These are phyloP conservation scores for Teratosphaeria nubilosa DNA, from an alignment of 2,329 filamentous ascomycete genomes.

Conservation along the genomic window DNA sequence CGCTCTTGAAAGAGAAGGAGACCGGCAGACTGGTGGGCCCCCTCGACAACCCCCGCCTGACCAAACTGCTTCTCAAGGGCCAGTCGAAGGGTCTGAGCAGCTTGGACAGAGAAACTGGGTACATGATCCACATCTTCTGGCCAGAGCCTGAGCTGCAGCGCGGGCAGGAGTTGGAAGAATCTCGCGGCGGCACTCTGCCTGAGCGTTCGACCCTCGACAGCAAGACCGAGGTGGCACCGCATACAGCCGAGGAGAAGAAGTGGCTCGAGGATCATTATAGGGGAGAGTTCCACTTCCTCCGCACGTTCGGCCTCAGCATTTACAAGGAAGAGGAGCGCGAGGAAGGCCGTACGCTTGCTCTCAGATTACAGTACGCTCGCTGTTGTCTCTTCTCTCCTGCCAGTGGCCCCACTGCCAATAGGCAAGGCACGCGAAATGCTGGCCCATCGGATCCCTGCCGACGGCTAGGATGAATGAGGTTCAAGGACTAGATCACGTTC, in stretches of 20 bases:
- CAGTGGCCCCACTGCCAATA: neutral
- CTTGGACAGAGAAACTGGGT: neutral
- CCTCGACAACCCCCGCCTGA: neutral
- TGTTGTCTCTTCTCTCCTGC: neutral
- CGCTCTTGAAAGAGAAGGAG: neutral
- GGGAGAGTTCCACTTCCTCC: slow-evolving; percentile 28
- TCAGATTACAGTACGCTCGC: too few relatives aligned
- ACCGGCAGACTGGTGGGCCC: neutral
- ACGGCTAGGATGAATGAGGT: neutral
- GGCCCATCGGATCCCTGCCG: neutral
- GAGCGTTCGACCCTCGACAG: neutral
- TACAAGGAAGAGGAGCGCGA: slow-evolving; percentile 30
- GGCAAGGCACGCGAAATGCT: neutral
- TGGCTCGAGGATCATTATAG: slow-evolving; percentile 28
- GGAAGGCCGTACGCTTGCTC: slow-evolving; percentile 25
- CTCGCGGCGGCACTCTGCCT: neutral
- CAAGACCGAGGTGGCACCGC: neutral
- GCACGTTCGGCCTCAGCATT: slow-evolving; percentile 23
- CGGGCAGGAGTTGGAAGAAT: neutral
- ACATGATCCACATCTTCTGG: neutral
- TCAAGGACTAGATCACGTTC: neutral
- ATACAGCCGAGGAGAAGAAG: slow-evolving; percentile 21
- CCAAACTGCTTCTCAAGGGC: neutral
- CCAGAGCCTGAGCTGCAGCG: neutral
- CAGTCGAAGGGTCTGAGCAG: neutral